Conservation (phyloP, 202 grass and related monocot genomes). For the Cymbopogon flexuosus region DNA sequence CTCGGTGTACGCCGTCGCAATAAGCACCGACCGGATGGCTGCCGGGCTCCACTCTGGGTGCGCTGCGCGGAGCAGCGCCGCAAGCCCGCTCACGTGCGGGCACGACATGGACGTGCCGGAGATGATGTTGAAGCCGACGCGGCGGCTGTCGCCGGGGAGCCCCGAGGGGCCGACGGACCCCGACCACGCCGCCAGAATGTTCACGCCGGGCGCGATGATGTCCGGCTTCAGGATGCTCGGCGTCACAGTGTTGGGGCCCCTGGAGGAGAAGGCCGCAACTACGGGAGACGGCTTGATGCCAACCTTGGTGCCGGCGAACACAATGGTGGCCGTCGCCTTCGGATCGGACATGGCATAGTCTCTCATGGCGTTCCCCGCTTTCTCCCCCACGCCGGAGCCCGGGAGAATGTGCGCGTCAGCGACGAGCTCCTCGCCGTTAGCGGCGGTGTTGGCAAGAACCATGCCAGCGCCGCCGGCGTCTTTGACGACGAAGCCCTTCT, state of each 20-base stretch:
- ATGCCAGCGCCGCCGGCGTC: conserved; percentile 76
- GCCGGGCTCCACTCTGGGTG: conserved; percentile 89
- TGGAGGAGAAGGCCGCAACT: conserved; percentile 85
- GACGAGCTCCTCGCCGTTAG: conserved; percentile 82
- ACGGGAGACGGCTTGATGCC: conserved; percentile 80
- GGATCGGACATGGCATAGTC: conserved; percentile 54
- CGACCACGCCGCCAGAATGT: conserved; percentile 83
- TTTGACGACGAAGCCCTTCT: conserved; percentile 79
- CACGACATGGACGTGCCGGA: conserved; percentile 95
- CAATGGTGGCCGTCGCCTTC: conserved; percentile 60
- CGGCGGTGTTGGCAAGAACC: conserved; percentile 81
- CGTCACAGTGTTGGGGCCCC: conserved; percentile 74
- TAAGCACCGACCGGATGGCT: conserved; percentile 73
- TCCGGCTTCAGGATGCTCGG: conserved; percentile 77
- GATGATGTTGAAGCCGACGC: conserved; percentile 82
- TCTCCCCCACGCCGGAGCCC: conserved; percentile 64
- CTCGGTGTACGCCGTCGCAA: conserved; percentile 65
- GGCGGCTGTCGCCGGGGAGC: conserved; percentile 50
- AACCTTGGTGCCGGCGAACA: conserved; percentile 72
- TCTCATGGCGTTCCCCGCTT: conserved; percentile 55
- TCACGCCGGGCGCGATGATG: conserved; percentile 81
- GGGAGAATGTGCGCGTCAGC: conserved; percentile 81
- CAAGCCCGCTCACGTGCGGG: conserved; percentile 88
- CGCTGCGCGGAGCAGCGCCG: conserved; percentile 56
- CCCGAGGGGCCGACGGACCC: conserved; percentile 65